Evolutionary conservation across 2,329 filamentous ascomycete species (phyloP), one percentile per base, ranked within the genome.

Genomic region (Monilinia fructicola): DNA sequence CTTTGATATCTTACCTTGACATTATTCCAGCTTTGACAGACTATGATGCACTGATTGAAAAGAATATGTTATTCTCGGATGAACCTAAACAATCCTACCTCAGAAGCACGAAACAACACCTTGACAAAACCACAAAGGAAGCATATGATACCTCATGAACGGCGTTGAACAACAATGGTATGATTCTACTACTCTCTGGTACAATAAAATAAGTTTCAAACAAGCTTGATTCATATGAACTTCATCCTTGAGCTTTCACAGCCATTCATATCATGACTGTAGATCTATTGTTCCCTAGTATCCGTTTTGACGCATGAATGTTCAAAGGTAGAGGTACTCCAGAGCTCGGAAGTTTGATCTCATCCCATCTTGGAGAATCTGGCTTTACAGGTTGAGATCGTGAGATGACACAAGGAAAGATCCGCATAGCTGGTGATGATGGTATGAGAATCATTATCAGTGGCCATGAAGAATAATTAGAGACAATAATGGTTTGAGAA

Each of bases 401-500:
- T 16, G 21, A 28, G n/a, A 7, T 11, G 9, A 26, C 14, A 18
- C 28, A 50, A 38, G 44, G 28, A 11, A 14, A 40, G 5, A 46
- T 28, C 42, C 31, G 38, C 11, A 10, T n/a, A 11, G 18, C 14
- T 56, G n/a, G 42, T 35, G 5, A 21, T 12, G 44, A 46, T 26
- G 12, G 42, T 46, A 26, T 56, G 61, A 64, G 56, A 12, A 5
- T 2, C 52, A 35, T 35, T n/a, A 23, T 42, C 18, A 35, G 38
- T 42, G 28, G 21, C 26, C 40, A 11, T 54, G 50, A n/a, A 52
- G 26, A 48, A 31, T 38, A 38, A 18, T 48, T 64, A 10, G 61
- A 64, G 61, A 64, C 61, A 26, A 46, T 35, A 35, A 31, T 11
- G 28, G 61, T 64, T 64, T 64, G 61, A 64, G 52, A 38, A 56